Conservation (phyloP, 164 flowering plant genomes). For the Piper betle region DNA sequence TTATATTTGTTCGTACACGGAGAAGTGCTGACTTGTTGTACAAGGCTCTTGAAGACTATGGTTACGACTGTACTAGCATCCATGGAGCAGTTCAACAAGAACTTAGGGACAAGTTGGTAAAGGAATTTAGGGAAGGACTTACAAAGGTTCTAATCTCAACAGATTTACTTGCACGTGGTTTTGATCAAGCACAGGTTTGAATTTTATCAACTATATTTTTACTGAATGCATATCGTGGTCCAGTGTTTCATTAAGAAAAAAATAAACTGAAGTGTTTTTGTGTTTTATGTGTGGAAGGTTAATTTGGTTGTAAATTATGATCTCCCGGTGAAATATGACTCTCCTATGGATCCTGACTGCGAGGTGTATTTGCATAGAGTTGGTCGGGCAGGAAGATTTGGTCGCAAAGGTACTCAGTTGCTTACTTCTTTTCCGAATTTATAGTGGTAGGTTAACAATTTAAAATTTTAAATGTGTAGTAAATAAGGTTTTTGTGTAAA, state of each 20-base stretch:
- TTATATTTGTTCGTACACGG: constrained; percentile 66
- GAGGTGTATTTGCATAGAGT: constrained; percentile 91
- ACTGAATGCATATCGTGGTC: background rate
- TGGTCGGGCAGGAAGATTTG: constrained; percentile 96
- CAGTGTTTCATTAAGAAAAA: background rate
- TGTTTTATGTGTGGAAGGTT: constrained; percentile 29
- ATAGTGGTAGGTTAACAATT: too few relatives aligned
- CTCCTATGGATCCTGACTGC: constrained; percentile 49
- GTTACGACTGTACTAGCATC: constrained; percentile 73
- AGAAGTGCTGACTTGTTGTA: constrained; percentile 52
- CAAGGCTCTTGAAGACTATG: constrained; percentile 29
- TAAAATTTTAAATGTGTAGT: too few relatives aligned
- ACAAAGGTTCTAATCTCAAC: constrained; percentile 91
- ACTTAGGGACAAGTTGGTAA: constrained; percentile 71
- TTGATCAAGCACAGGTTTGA: constrained; percentile 82
- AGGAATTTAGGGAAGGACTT: constrained; percentile 79
- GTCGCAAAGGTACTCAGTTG: constrained; percentile 62
- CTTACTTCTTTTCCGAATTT: background rate
- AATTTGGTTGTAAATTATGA: constrained; percentile 71
- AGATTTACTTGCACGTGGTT: constrained; percentile 91
- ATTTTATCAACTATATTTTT: constrained; percentile 1
- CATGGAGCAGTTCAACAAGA: constrained; percentile 60
- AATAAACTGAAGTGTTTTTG: constrained; percentile 3
- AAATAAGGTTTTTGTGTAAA: too few relatives aligned
- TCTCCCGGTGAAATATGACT: constrained; percentile 41